A percentile compares a stretch with the other conserved stretches of the same genome.
phyloP scores from a whole-genome alignment of 2,329 filamentous ascomycete genomes.

The Clathrospora elynae region DNA sequence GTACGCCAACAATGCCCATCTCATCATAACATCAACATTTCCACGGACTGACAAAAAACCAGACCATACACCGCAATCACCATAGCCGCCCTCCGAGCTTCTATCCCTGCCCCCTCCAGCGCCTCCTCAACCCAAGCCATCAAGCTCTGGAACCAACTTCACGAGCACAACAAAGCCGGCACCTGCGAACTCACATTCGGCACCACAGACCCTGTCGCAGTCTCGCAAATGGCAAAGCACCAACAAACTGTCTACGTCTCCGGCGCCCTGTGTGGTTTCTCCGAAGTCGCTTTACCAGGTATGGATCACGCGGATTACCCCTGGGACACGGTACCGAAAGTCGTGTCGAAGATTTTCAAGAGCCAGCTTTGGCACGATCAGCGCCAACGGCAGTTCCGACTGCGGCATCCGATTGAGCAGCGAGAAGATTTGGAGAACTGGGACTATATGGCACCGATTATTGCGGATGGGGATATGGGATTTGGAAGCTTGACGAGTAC shows the following conservation, averaged over 20 bases:
- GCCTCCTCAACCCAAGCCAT: conserved; percentile 41
- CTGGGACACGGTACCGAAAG: conserved; percentile 51
- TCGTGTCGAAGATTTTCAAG: conserved; percentile 51
- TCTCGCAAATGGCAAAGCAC: conserved; percentile 49
- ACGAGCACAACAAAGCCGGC: conserved; percentile 42
- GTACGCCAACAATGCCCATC: no score
- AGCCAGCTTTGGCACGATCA: conserved; percentile 51
- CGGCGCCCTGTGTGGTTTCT: conserved; percentile 49
- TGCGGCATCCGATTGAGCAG: conserved; percentile 38
- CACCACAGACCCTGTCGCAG: conserved; percentile 46
- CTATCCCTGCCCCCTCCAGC: conserved; percentile 32
- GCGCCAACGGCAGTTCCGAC: conserved; percentile 48
- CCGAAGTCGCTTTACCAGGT: conserved; percentile 46
- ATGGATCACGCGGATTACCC: conserved; percentile 53
- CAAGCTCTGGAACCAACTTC: conserved; percentile 49
- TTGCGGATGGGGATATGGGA: conserved; percentile 53
- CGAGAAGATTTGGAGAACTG: conserved; percentile 44
- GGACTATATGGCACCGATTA: conserved; percentile 50
- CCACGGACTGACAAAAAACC: neutral
- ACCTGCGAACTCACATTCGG: conserved; percentile 49
- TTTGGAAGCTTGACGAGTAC: conserved; percentile 50
- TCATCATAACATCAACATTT: neutral
- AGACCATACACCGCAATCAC: conserved; percentile 44
- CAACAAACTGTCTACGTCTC: conserved; percentile 51
- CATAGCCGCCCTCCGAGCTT: conserved; percentile 44